Base-by-base conservation (phyloP, 371 early-diverging fungal species). In the Choanephora cucurbitarum region DNA sequence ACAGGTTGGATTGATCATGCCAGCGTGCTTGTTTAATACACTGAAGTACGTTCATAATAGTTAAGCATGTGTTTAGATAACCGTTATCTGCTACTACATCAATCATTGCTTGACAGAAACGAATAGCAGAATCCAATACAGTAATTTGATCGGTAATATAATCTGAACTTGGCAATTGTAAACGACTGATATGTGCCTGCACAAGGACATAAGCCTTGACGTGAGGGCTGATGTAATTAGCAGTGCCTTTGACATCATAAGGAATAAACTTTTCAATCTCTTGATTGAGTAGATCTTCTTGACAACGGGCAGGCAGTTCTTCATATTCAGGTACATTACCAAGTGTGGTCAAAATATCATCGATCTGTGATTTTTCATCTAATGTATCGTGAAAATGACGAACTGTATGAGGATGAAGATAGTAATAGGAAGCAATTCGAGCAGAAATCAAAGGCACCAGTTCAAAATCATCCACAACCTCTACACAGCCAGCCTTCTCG, bases 71-170 rank as follows among this genome's bases (percentile, higher is more conserved):
- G 0, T 63, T 64, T 51, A 91, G 49, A 46, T 77, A 82, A 0
- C 93, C 93, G 51, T 80, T 71, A 57, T 88, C 87, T 0, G 89
- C 90, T 0, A 89, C 77, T 0, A 94, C 84, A 59, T 96, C 96
- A 44, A 95, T 84, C 93, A 96, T 92, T 7, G 98, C 95, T 73
- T 88, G 88, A 54, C 87, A 77, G 49, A 97, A 85, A 68, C 98
- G 93, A 52, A 95, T 87, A 11, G 92, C 80, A 54, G 92, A 93
- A 65, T 97, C 97, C 31, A 98, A 70, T 2, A 98, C 93, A 0
- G 93, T 88, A n/a, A 89, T 84, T 9, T 90, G 89, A 66, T 98
- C 98, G 0, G 96, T 95, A 33, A 83, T 80, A 62, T 93, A 97
- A 71, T 98, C 98, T 48, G 89, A 83, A 14, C 91, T 87, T 4